A percentile compares a stretch with the other conserved stretches of the same genome.
phyloP scores from a whole-genome alignment of 257 asterid species.

The Cynanchum wilfordii region DNA sequence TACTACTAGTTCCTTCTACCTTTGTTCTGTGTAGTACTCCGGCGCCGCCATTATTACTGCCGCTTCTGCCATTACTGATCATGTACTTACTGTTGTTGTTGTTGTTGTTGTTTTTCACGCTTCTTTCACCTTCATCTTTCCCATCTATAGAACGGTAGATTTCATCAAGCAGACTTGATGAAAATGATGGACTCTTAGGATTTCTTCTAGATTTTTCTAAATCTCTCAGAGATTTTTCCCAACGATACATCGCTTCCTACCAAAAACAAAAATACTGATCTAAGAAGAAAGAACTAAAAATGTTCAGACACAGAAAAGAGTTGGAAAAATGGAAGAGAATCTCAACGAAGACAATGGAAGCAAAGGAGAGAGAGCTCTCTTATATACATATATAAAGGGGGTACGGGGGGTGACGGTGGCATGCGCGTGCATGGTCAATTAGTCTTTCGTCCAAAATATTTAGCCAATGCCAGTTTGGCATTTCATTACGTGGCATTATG shows the following conservation, averaged over 20 bases:
- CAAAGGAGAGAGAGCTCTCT: slow-evolving; percentile 1
- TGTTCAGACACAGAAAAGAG: neutral
- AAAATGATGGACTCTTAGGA: slow-evolving; percentile 53
- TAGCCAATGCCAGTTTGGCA: slow-evolving; percentile 22
- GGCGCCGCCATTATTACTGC: slow-evolving; percentile 4
- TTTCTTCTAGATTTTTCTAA: slow-evolving; percentile 27
- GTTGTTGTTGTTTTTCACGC: slow-evolving; percentile 8
- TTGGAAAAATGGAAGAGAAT: neutral
- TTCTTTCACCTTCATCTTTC: slow-evolving; percentile 18
- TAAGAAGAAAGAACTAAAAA: neutral
- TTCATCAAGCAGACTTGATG: slow-evolving; percentile 82
- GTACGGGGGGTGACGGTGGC: neutral
- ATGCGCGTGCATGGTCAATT: slow-evolving; percentile 26
- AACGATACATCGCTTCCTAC: slow-evolving; percentile 34
- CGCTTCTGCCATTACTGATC: neutral
- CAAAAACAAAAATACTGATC: neutral
- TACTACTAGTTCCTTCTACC: slow-evolving; percentile 25
- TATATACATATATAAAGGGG: slow-evolving; percentile 6
- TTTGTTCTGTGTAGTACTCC: neutral
- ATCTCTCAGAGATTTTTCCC: slow-evolving; percentile 28
- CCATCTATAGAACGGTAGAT: slow-evolving; percentile 82
- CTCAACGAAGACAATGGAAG: slow-evolving; percentile 13
- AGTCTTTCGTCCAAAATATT: neutral
- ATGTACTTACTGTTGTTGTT: neutral
- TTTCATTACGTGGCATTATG: neutral